Conservation (phyloP, 768 basidiomycete species). For the Infundibulicybe gibba region DNA sequence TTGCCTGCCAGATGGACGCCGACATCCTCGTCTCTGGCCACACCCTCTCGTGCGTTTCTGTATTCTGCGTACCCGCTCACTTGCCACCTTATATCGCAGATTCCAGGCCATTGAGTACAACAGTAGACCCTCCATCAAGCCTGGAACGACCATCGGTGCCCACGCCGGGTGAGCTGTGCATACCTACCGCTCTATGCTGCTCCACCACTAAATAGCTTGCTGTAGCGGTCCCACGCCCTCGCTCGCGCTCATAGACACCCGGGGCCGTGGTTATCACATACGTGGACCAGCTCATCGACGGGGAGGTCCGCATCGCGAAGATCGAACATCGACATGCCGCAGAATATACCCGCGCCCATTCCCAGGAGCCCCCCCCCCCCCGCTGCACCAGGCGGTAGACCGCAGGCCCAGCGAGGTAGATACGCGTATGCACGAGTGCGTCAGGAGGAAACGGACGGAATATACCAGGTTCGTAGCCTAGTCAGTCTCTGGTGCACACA, state of each 20-base stretch:
- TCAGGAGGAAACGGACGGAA: too few relatives aligned
- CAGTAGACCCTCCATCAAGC: constrained; percentile 91
- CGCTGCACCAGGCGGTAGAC: background rate
- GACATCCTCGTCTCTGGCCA: too few relatives aligned
- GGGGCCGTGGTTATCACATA: constrained; percentile 98
- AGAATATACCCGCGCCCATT: constrained; percentile 42
- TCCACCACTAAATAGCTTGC: constrained; percentile 3
- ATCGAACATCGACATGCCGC: constrained; percentile 51
- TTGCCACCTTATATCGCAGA: constrained; percentile 32
- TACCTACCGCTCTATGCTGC: constrained; percentile 12
- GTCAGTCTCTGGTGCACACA: too few relatives aligned
- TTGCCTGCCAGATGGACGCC: constrained; percentile 96
- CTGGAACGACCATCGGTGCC: constrained; percentile 92
- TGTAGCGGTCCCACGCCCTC: constrained; percentile 83
- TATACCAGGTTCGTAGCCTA: too few relatives aligned
- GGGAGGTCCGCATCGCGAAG: constrained; percentile 89
- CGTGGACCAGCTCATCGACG: constrained; percentile 92
- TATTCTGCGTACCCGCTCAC: background rate
- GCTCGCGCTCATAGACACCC: constrained; percentile 97
- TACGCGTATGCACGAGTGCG: too few relatives aligned
- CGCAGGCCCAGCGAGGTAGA: too few relatives aligned
- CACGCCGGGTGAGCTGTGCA: constrained; percentile 75
- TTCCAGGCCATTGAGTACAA: constrained; percentile 95
- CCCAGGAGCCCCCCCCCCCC: background rate
- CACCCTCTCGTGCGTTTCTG: constrained; percentile 76